Percentiles rank a stretch among this genome's conserved stretches.
Conservation (phyloP, 2,329 filamentous ascomycete genomes). For the Phialophora macrospora region DNA sequence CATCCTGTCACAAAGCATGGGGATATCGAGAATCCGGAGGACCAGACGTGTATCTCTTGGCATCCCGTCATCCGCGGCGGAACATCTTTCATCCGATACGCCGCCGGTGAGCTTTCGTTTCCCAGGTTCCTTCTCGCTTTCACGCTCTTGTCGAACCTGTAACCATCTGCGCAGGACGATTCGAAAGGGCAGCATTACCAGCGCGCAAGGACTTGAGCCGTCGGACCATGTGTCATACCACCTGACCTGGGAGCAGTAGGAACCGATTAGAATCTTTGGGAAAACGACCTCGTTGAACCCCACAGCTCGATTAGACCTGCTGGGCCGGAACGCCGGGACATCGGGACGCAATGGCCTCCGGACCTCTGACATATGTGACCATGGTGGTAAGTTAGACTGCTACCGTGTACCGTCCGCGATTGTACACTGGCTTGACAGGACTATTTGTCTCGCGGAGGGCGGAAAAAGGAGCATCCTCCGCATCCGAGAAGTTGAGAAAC, state of each 20-base stretch:
- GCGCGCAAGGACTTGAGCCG: background rate
- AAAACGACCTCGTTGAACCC: background rate
- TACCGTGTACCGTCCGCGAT: background rate
- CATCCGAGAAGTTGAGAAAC: too few species aligned
- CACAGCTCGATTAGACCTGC: background rate
- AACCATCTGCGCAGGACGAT: background rate
- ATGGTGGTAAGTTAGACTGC: slow-evolving; percentile 31
- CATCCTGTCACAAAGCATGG: too few species aligned
- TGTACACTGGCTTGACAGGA: background rate
- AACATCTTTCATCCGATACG: background rate
- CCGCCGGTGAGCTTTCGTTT: background rate
- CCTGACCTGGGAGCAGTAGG: background rate
- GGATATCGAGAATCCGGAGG: too few species aligned
- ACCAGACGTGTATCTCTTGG: too few species aligned
- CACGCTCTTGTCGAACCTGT: background rate
- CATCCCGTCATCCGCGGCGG: too few species aligned
- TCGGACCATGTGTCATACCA: background rate
- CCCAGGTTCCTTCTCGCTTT: background rate
- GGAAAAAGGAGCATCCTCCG: background rate
- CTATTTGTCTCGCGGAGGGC: background rate
- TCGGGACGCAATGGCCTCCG: slow-evolving; percentile 34
- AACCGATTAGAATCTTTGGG: background rate
- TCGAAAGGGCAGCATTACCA: background rate
- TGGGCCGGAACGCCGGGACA: background rate
- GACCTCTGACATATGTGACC: slow-evolving; percentile 38